These are phyloP conservation scores for Agrostemma githago DNA, from an alignment of 148 eudicot genomes.

Conservation along the genomic window DNA sequence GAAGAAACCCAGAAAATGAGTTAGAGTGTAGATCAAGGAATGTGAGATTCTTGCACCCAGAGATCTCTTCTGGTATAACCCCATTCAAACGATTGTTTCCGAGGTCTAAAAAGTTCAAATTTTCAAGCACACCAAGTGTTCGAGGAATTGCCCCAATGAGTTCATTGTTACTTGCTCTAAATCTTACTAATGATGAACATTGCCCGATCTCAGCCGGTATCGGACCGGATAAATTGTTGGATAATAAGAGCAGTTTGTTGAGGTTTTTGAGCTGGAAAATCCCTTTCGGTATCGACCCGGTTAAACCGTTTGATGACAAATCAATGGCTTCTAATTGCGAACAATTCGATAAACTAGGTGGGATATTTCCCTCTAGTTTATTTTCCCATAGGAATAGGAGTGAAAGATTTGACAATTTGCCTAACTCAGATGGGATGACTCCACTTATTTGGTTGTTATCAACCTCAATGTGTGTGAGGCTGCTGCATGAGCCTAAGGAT, in stretches of 20 bases:
- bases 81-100: conserved; percentile 68
- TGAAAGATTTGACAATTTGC: conserved; percentile 49
- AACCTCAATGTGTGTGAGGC: conserved; percentile 69
- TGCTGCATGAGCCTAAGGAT: conserved; percentile 54
- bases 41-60: conserved; percentile 71
- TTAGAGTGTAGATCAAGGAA: conserved; percentile 81
- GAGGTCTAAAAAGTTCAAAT: conserved; percentile 69
- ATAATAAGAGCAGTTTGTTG: conserved; percentile 60
- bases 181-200: conserved; percentile 62
- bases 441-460: conserved; percentile 84
- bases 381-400: conserved; percentile 77
- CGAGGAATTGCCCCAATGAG: conserved; percentile 63
- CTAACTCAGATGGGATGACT: conserved; percentile 62
- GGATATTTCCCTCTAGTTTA: conserved; percentile 67
- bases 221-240: conserved; percentile 68
- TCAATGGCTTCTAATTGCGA: conserved; percentile 60
- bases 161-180: conserved; percentile 58
- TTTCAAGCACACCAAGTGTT: conserved; percentile 58
- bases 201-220: conserved; percentile 70
- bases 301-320: conserved; percentile 58
- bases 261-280: conserved; percentile 56
- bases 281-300: conserved; percentile 65
- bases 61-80: conserved; percentile 52
- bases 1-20: conserved; percentile 56
- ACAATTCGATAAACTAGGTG: conserved; percentile 48